Evolutionary conservation across 768 basidiomycete genomes (phyloP), one percentile per base, ranked within the genome.

Genomic region (Suillus tomentosus): DNA sequence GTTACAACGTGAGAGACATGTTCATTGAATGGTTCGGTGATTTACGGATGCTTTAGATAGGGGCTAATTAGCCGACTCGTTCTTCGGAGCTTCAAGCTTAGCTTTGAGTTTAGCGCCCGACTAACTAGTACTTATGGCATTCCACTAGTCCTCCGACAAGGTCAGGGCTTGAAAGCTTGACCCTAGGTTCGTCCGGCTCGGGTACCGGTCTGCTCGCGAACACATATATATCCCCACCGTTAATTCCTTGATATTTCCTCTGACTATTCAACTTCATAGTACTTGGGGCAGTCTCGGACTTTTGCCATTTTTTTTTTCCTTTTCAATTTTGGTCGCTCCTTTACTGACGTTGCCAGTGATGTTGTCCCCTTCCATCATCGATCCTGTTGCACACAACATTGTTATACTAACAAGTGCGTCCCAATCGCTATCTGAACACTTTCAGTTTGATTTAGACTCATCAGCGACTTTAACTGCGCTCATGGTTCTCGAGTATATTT

Each of bases 401-500:
- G 3, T 22, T 13, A 27, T 39, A 39, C 4, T 39, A 13, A 56
- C 53, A 31, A 9, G 61, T 62, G n/a, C 24, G 61, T 62, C 31
- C 9, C 3, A 36, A 9, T 24, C 8, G 11, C 10, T 36, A 19
- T 36, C 34, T 54, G 53, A 34, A 27, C 9, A 19, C 14, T 40
- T 60, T 13, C 11, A 58, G 36, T 19, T 36, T 31, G n/a, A n/a
- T 31, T 14, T 34, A 15, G 10, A 8, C 5, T 45, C 42, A 51
- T 64, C 24, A 67, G 72, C 64, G 1, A 2, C 61, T 0, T 59
- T 68, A 0, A 47, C 70, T 10, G 56, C 31, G 2, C 0, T 67
- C 15, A 74, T 74, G 73, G 11, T 69, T 22, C 8, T 45, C 1
- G 72, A 73, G 14, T 69, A 61, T 39, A 2, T n/a, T 0, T 68